These are phyloP conservation scores for Colletotrichum acutatum DNA, from an alignment of 2,329 filamentous ascomycete species.

Conservation along the genomic window DNA sequence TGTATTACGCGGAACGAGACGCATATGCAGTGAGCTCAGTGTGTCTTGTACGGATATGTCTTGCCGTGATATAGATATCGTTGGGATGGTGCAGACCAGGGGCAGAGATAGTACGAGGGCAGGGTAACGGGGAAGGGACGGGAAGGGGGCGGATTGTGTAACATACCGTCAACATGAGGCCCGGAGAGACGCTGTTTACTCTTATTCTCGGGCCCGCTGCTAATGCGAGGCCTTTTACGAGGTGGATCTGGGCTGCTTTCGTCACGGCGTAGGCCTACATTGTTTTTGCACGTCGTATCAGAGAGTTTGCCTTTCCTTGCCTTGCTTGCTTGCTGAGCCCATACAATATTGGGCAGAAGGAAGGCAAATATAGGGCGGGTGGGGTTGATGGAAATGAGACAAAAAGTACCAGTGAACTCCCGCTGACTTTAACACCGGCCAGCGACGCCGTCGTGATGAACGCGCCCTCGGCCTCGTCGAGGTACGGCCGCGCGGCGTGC, in stretches of 20 bases:
- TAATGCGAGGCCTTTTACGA: slow-evolving; percentile 64
- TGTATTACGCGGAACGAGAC: background rate
- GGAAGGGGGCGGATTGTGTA: background rate
- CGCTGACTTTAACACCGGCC: slow-evolving; percentile 72
- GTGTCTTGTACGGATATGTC: background rate
- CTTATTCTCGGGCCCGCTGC: slow-evolving; percentile 65
- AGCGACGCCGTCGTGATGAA: slow-evolving; percentile 74
- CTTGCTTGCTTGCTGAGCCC: background rate
- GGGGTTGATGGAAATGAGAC: slow-evolving; percentile 19
- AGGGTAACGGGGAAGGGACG: too few relatives aligned
- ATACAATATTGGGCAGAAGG: background rate
- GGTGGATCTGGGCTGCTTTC: slow-evolving; percentile 77
- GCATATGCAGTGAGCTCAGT: slow-evolving; percentile 22
- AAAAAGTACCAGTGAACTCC: slow-evolving; percentile 63
- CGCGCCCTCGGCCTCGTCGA: slow-evolving; percentile 60
- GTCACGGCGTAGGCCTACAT: slow-evolving; percentile 77
- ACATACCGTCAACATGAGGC: slow-evolving; percentile 60
- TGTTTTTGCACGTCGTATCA: background rate
- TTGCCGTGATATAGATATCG: background rate
- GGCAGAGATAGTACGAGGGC: background rate
- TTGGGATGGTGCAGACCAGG: background rate
- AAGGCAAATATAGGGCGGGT: background rate
- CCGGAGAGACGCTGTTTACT: slow-evolving; percentile 69
- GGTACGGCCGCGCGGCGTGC: slow-evolving; percentile 52
- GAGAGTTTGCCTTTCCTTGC: background rate